Conservation (phyloP, 2,329 filamentous ascomycete genomes). For the Fusarium sp. region DNA sequence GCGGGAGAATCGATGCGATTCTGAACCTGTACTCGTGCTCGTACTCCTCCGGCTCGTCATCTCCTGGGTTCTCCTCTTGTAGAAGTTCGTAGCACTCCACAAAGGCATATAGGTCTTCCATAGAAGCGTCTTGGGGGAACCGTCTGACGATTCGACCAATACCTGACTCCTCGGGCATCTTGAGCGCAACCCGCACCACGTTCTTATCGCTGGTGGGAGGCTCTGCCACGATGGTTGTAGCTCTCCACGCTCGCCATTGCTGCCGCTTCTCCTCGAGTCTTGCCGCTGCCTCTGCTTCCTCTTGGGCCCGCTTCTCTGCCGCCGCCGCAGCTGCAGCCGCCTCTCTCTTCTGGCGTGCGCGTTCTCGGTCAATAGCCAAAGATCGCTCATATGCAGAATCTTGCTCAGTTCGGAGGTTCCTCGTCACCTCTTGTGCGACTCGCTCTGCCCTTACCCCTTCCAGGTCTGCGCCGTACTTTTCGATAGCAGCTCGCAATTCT, state of each 20-base stretch:
- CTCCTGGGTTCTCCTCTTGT: constrained; percentile 49
- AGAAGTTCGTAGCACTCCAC: constrained; percentile 88
- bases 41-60: constrained; percentile 71
- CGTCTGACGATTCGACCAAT: constrained; percentile 81
- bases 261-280: constrained; percentile 57
- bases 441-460: constrained; percentile 79
- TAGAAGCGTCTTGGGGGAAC: constrained; percentile 74
- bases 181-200: constrained; percentile 76
- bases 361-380: constrained; percentile 86
- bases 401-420: constrained; percentile 86
- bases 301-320: constrained; percentile 70
- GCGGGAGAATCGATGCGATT: constrained; percentile 86
- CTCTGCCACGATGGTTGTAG: constrained; percentile 72
- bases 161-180: constrained; percentile 68
- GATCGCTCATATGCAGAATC: constrained; percentile 95
- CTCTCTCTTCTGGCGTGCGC: constrained; percentile 79
- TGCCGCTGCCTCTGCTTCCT: constrained; percentile 70
- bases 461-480: constrained; percentile 80
- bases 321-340: constrained; percentile 77
- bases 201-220: constrained; percentile 72
- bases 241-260: constrained; percentile 87
- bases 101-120: constrained; percentile 95
- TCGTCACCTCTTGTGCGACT: constrained; percentile 82
- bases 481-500: constrained; percentile 78
- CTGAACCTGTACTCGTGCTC: constrained; percentile 86